Evolutionary conservation across 192 early-diverging fungal genomes (phyloP), one percentile per base, ranked within the genome.

Genomic region (Backusella parvicylindrica): DNA sequence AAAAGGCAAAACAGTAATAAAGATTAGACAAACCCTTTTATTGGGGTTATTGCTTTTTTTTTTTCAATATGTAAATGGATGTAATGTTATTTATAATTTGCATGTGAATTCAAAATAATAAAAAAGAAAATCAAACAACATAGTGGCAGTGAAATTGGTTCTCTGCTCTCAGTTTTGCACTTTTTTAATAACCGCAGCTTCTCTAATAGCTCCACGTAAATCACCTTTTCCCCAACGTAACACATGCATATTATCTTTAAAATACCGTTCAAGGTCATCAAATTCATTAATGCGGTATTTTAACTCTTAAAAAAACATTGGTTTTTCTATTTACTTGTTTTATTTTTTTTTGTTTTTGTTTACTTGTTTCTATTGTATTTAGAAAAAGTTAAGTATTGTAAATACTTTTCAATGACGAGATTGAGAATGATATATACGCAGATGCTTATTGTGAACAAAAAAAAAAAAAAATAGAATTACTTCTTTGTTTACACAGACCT

Each of bases 61-160:
- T 60, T 60, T 60, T 5, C 12, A 28, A 60, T 60, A 60, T 28
- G 26, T 28, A 60, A 60, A 12, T 21, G n/a, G n/a, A 21, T 53
- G 6, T 53, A 21, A 26, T 8, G 7, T 60, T 56, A 23, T 23
- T 56, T 60, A 28, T 60, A 11, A 60, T 60, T 60, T 60, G 26
- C 53, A 60, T 60, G 53, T 60, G 53, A 60, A 60, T 60, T 60
- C 26, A 60, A 28, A 60, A 60, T n/a, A n/a, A 60, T 60, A 60
- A 23, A 60, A 38, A 38, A 2, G 11, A 37, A 37, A 9, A 23
- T 50, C 12, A 56, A 26, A 56, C 18, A 56, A 26, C 1, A 56
- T 9, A 2, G 23, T 56, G 21, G 50, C 50, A 56, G 49, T 18
- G 7, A 7, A 18, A n/a, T n/a, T 50, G 13, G 41, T 15, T 18